Evolutionary conservation across 2,329 filamentous ascomycete genomes (phyloP).

Genomic region (Alternaria gaisen): DNA sequence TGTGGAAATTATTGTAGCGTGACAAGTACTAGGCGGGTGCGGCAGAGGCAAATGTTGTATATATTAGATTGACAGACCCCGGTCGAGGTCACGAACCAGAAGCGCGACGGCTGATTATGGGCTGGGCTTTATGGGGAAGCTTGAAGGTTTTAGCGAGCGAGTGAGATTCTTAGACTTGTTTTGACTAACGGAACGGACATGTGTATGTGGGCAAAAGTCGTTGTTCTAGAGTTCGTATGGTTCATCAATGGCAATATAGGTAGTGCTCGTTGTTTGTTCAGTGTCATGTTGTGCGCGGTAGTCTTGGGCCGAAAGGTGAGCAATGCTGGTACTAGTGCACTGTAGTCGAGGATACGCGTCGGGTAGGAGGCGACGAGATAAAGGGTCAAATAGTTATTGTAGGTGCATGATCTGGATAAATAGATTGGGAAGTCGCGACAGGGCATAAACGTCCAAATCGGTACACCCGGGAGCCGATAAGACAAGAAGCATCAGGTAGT

Average conservation of each 20-base stretch:
- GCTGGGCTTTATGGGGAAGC: conserved; percentile 27
- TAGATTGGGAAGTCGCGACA: conserved; percentile 12
- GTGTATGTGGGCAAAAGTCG: conserved; percentile 11
- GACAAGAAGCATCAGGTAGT: neutral
- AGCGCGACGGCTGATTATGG: conserved; percentile 38
- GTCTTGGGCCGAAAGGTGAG: conserved; percentile 1
- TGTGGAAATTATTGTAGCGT: conserved; percentile 22
- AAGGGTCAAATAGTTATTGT: conserved; percentile 11
- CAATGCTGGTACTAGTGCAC: neutral
- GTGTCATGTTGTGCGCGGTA: neutral
- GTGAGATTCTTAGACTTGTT: conserved; percentile 31
- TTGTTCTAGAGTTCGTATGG: conserved; percentile 33
- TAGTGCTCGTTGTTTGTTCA: conserved; percentile 5
- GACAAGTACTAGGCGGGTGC: conserved; percentile 21
- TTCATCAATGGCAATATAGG: conserved; percentile 41
- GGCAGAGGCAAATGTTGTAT: conserved; percentile 34
- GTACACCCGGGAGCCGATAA: neutral
- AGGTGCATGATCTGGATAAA: conserved; percentile 17
- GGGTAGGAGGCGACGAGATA: neutral
- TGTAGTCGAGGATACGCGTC: neutral
- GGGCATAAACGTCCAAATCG: neutral
- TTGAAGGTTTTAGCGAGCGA: conserved; percentile 33
- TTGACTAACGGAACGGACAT: conserved; percentile 17
- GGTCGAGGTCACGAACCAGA: conserved; percentile 40
- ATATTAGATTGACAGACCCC: conserved; percentile 45